Percentiles rank a stretch among this genome's conserved stretches.
These are phyloP conservation scores for Macrophomina tecta DNA, from an alignment of 2,329 filamentous ascomycete species.

Conservation along the genomic window DNA sequence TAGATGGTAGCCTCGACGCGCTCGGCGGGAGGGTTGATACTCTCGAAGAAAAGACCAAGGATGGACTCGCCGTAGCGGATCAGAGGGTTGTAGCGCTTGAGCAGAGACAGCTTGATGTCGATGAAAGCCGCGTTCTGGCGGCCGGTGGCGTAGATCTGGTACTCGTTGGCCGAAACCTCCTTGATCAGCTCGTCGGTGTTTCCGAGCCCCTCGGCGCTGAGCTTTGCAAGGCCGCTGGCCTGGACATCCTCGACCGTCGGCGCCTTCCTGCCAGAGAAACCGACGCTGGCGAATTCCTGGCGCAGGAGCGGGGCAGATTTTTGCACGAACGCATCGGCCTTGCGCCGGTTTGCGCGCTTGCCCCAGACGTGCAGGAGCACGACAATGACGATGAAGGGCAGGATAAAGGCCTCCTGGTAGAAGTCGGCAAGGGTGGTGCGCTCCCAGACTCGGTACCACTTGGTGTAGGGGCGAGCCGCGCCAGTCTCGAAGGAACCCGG, in stretches of 20 bases:
- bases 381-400: conserved; percentile 75
- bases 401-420: conserved; percentile 81
- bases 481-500: conserved; percentile 49
- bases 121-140: conserved; percentile 91
- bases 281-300: conserved; percentile 85
- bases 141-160: conserved; percentile 84
- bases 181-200: conserved; percentile 68
- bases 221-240: conserved; percentile 48
- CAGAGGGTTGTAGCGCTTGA: conserved; percentile 86
- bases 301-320: conserved; percentile 74
- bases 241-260: conserved; percentile 55
- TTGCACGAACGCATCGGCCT: conserved; percentile 79
- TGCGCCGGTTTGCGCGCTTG: conserved; percentile 76
- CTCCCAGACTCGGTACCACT: conserved; percentile 98
- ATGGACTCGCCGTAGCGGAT: conserved; percentile 69
- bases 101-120: conserved; percentile 80
- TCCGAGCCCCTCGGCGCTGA: conserved; percentile 43
- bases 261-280: conserved; percentile 66
- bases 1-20: conserved; percentile 78
- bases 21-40: conserved; percentile 72
- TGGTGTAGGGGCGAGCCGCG: conserved; percentile 73
- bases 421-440: conserved; percentile 85
- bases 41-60: conserved; percentile 81
- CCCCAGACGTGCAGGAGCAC: conserved; percentile 83
- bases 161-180: conserved; percentile 89